phyloP scores from a whole-genome alignment of 2,329 filamentous ascomycete species.

The Fonsecaea erecta region DNA sequence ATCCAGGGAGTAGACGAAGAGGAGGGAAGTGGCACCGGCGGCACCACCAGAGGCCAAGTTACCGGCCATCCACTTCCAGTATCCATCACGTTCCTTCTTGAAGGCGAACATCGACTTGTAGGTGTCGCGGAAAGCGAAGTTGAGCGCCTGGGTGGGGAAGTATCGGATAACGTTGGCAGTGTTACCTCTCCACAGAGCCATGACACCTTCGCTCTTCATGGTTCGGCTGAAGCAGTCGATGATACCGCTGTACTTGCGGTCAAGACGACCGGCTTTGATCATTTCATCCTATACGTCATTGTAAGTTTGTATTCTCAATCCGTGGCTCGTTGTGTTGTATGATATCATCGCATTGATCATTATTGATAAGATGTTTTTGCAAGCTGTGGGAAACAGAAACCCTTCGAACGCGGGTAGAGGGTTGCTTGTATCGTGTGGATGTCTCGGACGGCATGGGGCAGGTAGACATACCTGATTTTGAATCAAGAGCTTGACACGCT shows the following conservation, averaged over 20 bases:
- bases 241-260: constrained; percentile 95
- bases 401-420: constrained; percentile 6
- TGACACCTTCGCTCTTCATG: constrained; percentile 85
- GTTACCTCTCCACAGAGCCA: constrained; percentile 99
- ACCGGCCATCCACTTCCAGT: constrained; percentile 98
- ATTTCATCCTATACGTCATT: constrained; percentile 86
- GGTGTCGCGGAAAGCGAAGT: constrained; percentile 99
- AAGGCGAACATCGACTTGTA: constrained; percentile 99
- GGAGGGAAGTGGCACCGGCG: constrained; percentile 98
- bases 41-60: constrained; percentile 99
- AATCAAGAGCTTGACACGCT: constrained; percentile 99
- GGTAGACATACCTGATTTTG: constrained; percentile 91
- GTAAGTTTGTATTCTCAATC: constrained; percentile 23
- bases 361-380: constrained; percentile 23
- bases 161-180: constrained; percentile 99
- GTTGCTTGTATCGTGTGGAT: not conserved
- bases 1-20: constrained; percentile 99
- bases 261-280: constrained; percentile 97
- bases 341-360: not conserved
- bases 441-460: constrained; percentile 4
- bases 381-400: not conserved
- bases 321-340: not conserved
- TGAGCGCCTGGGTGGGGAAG: constrained; percentile 99
- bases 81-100: constrained; percentile 99
- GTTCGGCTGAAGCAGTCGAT: constrained; percentile 94